phyloP scores from a whole-genome alignment of 768 basidiomycete species.

The Solioccasus polychromus region DNA sequence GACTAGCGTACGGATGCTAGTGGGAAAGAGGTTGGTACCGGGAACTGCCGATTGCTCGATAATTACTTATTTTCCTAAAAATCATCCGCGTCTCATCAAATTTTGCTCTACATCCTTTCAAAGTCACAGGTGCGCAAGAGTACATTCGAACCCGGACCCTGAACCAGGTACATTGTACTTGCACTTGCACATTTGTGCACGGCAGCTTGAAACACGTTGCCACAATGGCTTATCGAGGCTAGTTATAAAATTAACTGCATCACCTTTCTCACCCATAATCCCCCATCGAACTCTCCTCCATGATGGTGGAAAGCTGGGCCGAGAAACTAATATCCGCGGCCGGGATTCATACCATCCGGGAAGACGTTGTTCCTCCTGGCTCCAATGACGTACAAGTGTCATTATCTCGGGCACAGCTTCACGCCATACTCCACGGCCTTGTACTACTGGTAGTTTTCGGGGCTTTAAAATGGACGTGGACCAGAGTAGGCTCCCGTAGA shows the following conservation, averaged over 20 bases:
- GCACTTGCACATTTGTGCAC: too few relatives aligned
- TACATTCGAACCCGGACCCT: neutral
- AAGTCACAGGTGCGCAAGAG: too few relatives aligned
- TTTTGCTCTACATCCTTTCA: too few relatives aligned
- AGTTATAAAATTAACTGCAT: too few relatives aligned
- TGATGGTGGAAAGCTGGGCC: conserved; percentile 9
- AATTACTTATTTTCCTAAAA: too few relatives aligned
- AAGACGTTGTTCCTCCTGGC: conserved; percentile 4
- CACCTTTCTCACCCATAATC: too few relatives aligned
- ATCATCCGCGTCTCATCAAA: too few relatives aligned
- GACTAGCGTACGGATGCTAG: conserved; percentile 14
- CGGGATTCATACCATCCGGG: neutral
- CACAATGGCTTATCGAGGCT: too few relatives aligned
- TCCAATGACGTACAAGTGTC: conserved; percentile 24
- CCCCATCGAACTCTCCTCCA: conserved; percentile 1
- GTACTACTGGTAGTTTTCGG: conserved; percentile 4
- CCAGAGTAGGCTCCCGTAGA: neutral
- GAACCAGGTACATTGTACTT: too few relatives aligned
- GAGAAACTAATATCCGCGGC: conserved; percentile 9
- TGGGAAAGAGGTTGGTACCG: conserved; percentile 17
- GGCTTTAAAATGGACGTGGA: conserved; percentile 15
- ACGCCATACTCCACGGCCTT: conserved; percentile 14
- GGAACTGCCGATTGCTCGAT: conserved; percentile 24
- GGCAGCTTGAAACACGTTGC: too few relatives aligned
- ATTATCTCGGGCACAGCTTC: conserved; percentile 12